Conservation (phyloP, 345 rosid genomes). For the Citropsis articulata region DNA sequence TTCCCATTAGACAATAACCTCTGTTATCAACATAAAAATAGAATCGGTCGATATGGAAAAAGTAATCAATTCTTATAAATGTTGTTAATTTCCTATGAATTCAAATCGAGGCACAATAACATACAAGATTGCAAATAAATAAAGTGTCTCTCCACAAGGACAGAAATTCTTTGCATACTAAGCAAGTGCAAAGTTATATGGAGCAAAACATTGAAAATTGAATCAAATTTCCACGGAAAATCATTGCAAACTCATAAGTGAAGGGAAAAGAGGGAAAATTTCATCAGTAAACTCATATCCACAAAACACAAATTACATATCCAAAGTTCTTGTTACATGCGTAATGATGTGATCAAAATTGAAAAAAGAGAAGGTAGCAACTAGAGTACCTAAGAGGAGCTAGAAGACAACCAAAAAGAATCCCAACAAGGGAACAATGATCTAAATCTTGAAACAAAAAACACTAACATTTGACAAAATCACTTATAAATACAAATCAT, state of each 20-base stretch:
- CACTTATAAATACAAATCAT: not conserved
- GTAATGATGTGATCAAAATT: not conserved
- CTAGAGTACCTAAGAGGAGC: not conserved
- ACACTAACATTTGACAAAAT: not conserved
- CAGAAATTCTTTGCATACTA: not conserved
- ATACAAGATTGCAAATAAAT: not conserved
- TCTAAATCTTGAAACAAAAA: not conserved
- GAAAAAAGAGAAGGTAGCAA: not conserved
- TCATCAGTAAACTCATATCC: not conserved
- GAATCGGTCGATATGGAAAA: not conserved
- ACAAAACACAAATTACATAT: not conserved
- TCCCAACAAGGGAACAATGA: not conserved
- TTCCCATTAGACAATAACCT: conserved; percentile 45
- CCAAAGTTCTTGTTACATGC: not conserved
- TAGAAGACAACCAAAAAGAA: not conserved
- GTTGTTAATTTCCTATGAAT: not conserved
- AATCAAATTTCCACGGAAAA: not conserved
- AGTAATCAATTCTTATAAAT: not conserved
- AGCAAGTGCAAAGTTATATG: not conserved
- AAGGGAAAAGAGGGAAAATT: not conserved
- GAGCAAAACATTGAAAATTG: not conserved
- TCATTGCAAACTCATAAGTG: not conserved
- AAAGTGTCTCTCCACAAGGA: not conserved
- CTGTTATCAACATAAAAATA: conserved; percentile 29
- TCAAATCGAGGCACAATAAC: not conserved